These are phyloP conservation scores for Cryptococcus jaspeensis DNA, from an alignment of 1,284 basidiomycete genomes.

Conservation along the genomic window DNA sequence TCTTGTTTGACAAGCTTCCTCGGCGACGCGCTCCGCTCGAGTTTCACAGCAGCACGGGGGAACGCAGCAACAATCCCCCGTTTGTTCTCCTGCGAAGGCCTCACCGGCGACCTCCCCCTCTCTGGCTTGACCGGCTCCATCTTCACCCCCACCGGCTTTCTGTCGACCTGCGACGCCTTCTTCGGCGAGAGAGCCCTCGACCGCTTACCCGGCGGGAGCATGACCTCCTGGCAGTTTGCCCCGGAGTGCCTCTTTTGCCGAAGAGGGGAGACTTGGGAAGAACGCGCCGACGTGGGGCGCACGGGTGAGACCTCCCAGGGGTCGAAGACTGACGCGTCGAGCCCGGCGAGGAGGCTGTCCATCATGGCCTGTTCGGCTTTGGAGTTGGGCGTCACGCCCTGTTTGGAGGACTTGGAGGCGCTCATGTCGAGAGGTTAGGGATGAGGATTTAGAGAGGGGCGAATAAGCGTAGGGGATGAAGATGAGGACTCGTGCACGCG, in stretches of 20 bases:
- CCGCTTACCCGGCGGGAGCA: conserved; percentile 1
- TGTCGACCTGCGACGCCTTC: not conserved
- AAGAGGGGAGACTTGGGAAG: conserved; percentile 10
- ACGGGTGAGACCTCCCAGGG: conserved; percentile 22
- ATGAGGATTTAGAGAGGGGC: not conserved
- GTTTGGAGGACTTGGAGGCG: no score
- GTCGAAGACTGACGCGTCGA: conserved; percentile 46
- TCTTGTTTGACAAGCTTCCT: conserved; percentile 1
- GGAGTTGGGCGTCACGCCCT: no score
- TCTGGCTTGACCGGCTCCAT: not conserved
- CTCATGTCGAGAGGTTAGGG: not conserved
- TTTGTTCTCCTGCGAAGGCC: not conserved
- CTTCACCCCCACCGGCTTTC: not conserved
- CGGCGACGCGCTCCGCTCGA: not conserved
- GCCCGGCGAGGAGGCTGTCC: conserved; percentile 44
- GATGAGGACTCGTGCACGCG: not conserved
- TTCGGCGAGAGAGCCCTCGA: conserved; percentile 10
- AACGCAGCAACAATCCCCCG: not conserved
- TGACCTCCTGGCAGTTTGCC: conserved; percentile 5
- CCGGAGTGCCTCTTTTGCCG: not conserved
- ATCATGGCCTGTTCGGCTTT: conserved; percentile 46
- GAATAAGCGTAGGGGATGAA: not conserved
- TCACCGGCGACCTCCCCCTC: not conserved
- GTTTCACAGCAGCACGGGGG: conserved; percentile 1
- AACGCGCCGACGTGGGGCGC: conserved; percentile 4